A percentile compares a stretch with the other conserved stretches of the same genome.
phyloP scores from a whole-genome alignment of 345 rosid genomes.

The Populus ilicifolia region DNA sequence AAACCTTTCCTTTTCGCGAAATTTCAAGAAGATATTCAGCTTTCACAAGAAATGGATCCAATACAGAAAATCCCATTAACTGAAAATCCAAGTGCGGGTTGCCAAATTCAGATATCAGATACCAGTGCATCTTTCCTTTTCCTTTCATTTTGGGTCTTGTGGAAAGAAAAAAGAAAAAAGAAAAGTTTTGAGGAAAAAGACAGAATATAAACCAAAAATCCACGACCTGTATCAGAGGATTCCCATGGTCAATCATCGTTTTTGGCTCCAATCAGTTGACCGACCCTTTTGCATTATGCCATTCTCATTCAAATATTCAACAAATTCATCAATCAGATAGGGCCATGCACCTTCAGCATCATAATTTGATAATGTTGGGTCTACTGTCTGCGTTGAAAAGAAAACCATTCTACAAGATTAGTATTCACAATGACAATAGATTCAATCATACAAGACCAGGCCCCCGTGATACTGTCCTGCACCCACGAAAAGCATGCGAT shows the following conservation, averaged over 20 bases:
- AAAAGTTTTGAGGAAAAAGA: not conserved
- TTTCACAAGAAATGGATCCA: not conserved
- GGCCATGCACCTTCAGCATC: constrained; percentile 99
- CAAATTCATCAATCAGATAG: constrained; percentile 91
- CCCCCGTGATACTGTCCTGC: too few relatives aligned
- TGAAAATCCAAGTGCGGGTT: not conserved
- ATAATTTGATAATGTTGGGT: constrained; percentile 60
- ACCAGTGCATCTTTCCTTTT: not conserved
- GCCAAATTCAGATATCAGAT: not conserved
- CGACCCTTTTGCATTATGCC: constrained; percentile 37
- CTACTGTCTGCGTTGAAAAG: constrained; percentile 25
- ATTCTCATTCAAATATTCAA: constrained; percentile 80
- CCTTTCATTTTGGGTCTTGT: not conserved
- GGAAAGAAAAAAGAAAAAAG: not conserved
- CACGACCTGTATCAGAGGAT: not conserved
- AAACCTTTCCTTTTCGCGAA: too few relatives aligned
- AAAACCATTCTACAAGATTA: too few relatives aligned
- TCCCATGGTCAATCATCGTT: constrained; percentile 8
- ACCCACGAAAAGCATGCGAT: too few relatives aligned
- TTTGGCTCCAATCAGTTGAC: constrained; percentile 19
- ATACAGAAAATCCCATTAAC: not conserved
- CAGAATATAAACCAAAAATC: not conserved
- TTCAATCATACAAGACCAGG: too few relatives aligned
- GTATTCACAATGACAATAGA: too few relatives aligned
- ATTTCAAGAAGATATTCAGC: too few relatives aligned